These are phyloP conservation scores for Ustilago cynodontis DNA, from an alignment of 1,284 basidiomycete genomes.

Conservation along the genomic window DNA sequence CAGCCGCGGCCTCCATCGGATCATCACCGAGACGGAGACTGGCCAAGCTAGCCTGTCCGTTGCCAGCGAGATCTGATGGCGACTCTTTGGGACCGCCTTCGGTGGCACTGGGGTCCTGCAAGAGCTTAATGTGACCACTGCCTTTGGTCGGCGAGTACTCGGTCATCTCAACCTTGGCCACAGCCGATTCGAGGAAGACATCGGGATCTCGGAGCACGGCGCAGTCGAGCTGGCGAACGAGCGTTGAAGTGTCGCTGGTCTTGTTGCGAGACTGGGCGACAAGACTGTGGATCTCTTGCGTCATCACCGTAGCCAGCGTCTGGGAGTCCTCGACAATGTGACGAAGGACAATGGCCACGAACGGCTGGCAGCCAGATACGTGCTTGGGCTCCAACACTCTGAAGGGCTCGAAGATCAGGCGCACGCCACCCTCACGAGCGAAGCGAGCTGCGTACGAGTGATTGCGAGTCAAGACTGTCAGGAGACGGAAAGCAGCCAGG, in stretches of 20 bases:
- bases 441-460: conserved; percentile 45
- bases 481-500: conserved; percentile 61
- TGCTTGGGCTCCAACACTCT: conserved; percentile 41
- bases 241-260: conserved; percentile 78
- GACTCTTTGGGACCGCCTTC: conserved; percentile 30
- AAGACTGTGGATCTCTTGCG: conserved; percentile 77
- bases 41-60: conserved; percentile 46
- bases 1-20: conserved; percentile 76
- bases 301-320: conserved; percentile 81
- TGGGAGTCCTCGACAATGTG: conserved; percentile 86
- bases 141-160: conserved; percentile 57
- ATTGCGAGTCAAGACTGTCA: conserved; percentile 60
- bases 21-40: conserved; percentile 72
- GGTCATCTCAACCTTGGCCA: conserved; percentile 57
- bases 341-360: conserved; percentile 87
- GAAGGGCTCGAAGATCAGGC: conserved; percentile 61
- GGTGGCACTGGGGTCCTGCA: conserved; percentile 19
- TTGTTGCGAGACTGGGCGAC: conserved; percentile 67
- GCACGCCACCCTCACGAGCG: conserved; percentile 51
- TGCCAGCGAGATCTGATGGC: conserved; percentile 48
- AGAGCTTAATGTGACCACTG: conserved; percentile 45
- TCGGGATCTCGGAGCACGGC: conserved; percentile 84
- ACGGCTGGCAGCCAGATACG: conserved; percentile 77
- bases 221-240: conserved; percentile 82
- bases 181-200: conserved; percentile 78